phyloP scores from a whole-genome alignment of 2,329 filamentous ascomycete species.

The Penicillium sp. region DNA sequence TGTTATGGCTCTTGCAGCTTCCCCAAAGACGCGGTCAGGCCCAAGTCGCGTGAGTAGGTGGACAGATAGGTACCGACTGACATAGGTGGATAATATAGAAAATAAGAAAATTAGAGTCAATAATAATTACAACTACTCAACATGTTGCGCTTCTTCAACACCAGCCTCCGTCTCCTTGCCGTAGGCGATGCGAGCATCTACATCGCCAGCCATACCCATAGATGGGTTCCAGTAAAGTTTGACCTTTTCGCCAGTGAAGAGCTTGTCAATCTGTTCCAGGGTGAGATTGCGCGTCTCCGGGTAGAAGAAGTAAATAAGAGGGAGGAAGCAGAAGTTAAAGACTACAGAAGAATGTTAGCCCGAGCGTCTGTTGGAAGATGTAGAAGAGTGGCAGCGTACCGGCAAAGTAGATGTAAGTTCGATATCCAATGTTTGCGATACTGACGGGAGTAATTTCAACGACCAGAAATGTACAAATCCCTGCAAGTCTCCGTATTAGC shows the following conservation, averaged over 20 bases:
- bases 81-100: not conserved
- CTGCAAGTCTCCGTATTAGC: slow-evolving; percentile 4
- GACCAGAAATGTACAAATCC: slow-evolving; percentile 51
- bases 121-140: slow-evolving; percentile 17
- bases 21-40: no score
- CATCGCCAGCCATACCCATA: slow-evolving; percentile 25
- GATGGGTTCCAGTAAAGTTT: slow-evolving; percentile 32
- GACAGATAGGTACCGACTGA: not conserved
- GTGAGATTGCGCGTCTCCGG: slow-evolving; percentile 35
- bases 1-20: no score
- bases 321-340: slow-evolving; percentile 52
- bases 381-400: slow-evolving; percentile 14
- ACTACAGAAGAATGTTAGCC: slow-evolving; percentile 17
- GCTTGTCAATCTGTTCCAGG: slow-evolving; percentile 38
- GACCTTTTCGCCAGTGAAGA: slow-evolving; percentile 36
- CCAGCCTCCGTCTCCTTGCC: slow-evolving; percentile 17
- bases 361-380: not conserved
- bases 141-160: slow-evolving; percentile 18
- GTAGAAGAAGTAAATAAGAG: slow-evolving; percentile 47
- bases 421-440: slow-evolving; percentile 41
- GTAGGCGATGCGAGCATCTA: slow-evolving; percentile 16
- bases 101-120: not conserved
- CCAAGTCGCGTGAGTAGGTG: no score
- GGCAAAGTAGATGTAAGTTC: slow-evolving; percentile 48
- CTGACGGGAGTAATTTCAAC: slow-evolving; percentile 49